Percentiles rank a stretch among this genome's conserved stretches.
These are phyloP conservation scores for Saccharomyces hybrid DNA, from an alignment of 1,139 yeast species.

Conservation along the genomic window DNA sequence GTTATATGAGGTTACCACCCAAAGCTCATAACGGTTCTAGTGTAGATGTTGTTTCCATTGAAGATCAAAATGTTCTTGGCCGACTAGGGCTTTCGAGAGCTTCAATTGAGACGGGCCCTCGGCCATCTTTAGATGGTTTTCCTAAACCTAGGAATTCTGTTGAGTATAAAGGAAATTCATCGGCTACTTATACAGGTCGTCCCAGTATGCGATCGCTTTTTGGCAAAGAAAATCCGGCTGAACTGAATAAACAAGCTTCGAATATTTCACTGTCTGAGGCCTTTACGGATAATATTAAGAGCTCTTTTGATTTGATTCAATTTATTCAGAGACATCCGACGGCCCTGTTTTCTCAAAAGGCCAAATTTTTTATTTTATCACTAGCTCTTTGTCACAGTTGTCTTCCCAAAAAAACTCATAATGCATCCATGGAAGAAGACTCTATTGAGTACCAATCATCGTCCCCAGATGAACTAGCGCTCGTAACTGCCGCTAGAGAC, in stretches of 20 bases:
- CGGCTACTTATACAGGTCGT: constrained; percentile 39
- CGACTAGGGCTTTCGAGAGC: constrained; percentile 7
- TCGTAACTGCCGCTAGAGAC: constrained; percentile 90
- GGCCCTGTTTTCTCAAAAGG: constrained; percentile 60
- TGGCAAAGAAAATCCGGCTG: constrained; percentile 12
- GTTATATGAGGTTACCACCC: constrained; percentile 5
- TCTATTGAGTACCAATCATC: constrained; percentile 75
- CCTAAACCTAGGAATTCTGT: constrained; percentile 27
- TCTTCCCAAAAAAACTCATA: constrained; percentile 48
- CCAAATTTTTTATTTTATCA: constrained; percentile 69
- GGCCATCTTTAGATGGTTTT: background rate
- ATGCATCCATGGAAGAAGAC: constrained; percentile 37
- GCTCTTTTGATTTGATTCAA: constrained; percentile 55
- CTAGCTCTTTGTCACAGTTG: constrained; percentile 88
- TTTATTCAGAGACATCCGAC: constrained; percentile 68
- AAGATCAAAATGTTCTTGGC: constrained; percentile 10
- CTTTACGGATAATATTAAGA: constrained; percentile 29
- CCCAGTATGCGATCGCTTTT: constrained; percentile 44
- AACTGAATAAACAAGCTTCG: constrained; percentile 38
- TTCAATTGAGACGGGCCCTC: background rate
- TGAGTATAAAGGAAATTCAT: constrained; percentile 34
- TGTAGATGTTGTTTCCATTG: constrained; percentile 18
- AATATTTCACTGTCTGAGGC: background rate
- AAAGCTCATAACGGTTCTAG: constrained; percentile 9
- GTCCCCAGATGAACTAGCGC: constrained; percentile 92